Evolutionary conservation across 2,329 filamentous ascomycete genomes (phyloP).

Genomic region (Hypomyces perniciosus): DNA sequence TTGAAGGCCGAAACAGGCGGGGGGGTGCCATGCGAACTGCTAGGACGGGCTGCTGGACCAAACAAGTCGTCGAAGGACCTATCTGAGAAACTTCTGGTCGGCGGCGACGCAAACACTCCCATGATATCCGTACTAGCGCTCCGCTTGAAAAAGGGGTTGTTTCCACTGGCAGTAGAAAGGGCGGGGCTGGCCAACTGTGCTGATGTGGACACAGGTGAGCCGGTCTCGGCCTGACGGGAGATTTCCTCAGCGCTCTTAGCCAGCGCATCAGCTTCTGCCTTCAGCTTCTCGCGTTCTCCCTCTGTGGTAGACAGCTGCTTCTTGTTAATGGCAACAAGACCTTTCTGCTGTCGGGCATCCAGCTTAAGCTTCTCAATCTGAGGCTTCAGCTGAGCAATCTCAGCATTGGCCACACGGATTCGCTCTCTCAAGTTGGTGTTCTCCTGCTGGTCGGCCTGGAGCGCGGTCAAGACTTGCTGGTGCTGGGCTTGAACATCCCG

Average conservation of each 20-base stretch:
- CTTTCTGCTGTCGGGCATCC: conserved; percentile 91
- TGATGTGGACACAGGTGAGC: conserved; percentile 42
- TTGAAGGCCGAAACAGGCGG: conserved; percentile 35
- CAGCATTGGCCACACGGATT: conserved; percentile 74
- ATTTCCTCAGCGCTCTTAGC: conserved; percentile 57
- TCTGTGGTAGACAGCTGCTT: conserved; percentile 92
- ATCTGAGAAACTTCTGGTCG: conserved; percentile 45
- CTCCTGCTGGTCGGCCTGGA: conserved; percentile 85
- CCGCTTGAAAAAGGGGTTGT: conserved; percentile 90
- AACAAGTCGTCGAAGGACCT: conserved; percentile 83
- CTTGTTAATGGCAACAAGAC: conserved; percentile 95
- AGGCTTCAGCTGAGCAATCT: conserved; percentile 78
- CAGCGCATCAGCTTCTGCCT: conserved; percentile 67
- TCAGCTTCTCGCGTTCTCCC: conserved; percentile 80
- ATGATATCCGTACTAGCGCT: conserved; percentile 57
- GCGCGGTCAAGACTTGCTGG: conserved; percentile 63
- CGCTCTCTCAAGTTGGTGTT: conserved; percentile 81
- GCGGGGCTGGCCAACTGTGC: conserved; percentile 62
- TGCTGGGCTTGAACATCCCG: conserved; percentile 80
- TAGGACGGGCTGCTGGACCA: conserved; percentile 55
- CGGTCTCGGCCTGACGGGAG: conserved; percentile 45
- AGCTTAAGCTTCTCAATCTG: conserved; percentile 89
- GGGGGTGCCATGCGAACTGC: conserved; percentile 37
- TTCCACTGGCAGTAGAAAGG: conserved; percentile 63
- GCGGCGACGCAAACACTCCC: conserved; percentile 46